Evolutionary conservation across 192 early-diverging fungal genomes (phyloP).

Genomic region (Phlyctochytrium planicorne): DNA sequence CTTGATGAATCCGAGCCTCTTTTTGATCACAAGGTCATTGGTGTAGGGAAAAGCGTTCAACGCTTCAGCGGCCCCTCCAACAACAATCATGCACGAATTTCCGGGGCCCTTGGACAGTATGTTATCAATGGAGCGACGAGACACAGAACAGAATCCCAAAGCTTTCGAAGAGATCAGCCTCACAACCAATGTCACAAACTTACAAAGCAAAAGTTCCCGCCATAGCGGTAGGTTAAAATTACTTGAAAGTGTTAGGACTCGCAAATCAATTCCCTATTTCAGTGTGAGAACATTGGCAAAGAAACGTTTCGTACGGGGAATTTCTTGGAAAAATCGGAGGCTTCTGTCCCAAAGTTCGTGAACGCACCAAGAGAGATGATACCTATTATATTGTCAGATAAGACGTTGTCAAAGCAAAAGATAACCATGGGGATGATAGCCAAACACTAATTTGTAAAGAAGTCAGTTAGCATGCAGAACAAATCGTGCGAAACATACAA

Average conservation of each 20-base stretch:
- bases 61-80: slow-evolving; percentile 89
- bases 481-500: background rate
- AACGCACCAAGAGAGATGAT: slow-evolving; percentile 83
- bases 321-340: slow-evolving; percentile 63
- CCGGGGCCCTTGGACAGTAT: slow-evolving; percentile 34
- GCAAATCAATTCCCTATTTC: slow-evolving; percentile 63
- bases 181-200: background rate
- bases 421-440: slow-evolving; percentile 81
- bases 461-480: background rate
- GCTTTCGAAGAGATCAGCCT: slow-evolving; percentile 23
- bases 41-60: slow-evolving; percentile 36
- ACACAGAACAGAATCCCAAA: slow-evolving; percentile 74
- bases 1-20: slow-evolving; percentile 84
- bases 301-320: slow-evolving; percentile 50
- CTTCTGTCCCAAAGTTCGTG: slow-evolving; percentile 81
- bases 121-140: slow-evolving; percentile 72
- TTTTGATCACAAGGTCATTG: slow-evolving; percentile 37
- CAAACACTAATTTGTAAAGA: slow-evolving; percentile 60
- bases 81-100: slow-evolving; percentile 73
- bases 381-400: slow-evolving; percentile 37
- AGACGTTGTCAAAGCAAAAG: background rate
- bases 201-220: slow-evolving; percentile 74
- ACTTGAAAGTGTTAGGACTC: slow-evolving; percentile 76
- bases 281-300: background rate
- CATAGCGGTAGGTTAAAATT: slow-evolving; percentile 87